Percentiles rank a stretch among this genome's conserved stretches.
phyloP scores from a whole-genome alignment of 768 basidiomycete genomes.

The Suillus weaverae region DNA sequence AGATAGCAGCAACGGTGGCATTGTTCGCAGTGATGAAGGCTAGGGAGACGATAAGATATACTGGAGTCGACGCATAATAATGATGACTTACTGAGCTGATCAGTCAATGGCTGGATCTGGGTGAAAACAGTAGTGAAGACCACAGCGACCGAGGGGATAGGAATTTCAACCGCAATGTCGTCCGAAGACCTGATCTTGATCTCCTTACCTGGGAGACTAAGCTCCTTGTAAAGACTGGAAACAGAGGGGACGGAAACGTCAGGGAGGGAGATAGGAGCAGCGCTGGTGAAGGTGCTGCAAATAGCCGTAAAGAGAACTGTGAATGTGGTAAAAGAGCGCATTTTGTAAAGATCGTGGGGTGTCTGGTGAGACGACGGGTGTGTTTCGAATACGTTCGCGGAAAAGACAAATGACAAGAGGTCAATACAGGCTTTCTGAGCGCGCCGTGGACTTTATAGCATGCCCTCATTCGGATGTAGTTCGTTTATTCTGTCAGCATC shows the following conservation, averaged over 20 bases:
- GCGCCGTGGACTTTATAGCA: conserved; percentile 20
- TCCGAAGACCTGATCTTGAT: neutral
- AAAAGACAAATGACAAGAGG: conserved; percentile 19
- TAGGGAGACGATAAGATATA: conserved; percentile 13
- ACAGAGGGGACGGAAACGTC: conserved; percentile 17
- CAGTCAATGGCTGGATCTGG: conserved; percentile 17
- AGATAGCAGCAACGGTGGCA: conserved; percentile 22
- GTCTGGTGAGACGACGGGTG: conserved; percentile 23
- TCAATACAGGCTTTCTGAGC: conserved; percentile 13
- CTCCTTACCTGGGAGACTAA: neutral
- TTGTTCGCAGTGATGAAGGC: conserved; percentile 26
- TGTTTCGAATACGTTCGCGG: conserved; percentile 6
- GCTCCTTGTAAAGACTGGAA: neutral
- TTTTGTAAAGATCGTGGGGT: conserved; percentile 35
- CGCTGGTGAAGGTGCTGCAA: conserved; percentile 29
- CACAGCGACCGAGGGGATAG: no score
- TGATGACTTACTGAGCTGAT: conserved; percentile 29
- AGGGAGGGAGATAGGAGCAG: conserved; percentile 24
- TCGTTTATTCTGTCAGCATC: neutral
- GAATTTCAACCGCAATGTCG: neutral
- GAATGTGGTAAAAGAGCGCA: conserved; percentile 35
- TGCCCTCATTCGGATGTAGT: neutral
- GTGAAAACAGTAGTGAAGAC: conserved; percentile 25
- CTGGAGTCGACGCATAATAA: neutral
- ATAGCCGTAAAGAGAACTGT: conserved; percentile 26